Evolutionary conservation across 78 protist species (phyloP).

Genomic region (Dictyostelium firmibasis): DNA sequence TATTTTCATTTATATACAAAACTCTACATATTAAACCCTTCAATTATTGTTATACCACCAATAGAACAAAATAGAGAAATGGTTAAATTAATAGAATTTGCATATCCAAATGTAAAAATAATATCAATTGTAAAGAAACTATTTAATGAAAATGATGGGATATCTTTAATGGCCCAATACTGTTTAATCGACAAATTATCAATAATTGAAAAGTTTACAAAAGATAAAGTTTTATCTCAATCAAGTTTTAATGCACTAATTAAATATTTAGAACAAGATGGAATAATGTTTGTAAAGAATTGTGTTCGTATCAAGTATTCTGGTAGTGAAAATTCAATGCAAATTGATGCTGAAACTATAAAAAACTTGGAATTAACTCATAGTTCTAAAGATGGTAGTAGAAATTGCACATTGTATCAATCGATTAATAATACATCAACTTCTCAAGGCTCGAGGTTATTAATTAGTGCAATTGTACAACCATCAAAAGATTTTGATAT

Average conservation of each 20-base stretch:
- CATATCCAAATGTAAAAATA: background rate
- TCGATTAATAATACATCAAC: constrained; percentile 43
- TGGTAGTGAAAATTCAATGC: constrained; percentile 58
- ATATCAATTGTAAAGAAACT: constrained; percentile 26
- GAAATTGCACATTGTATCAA: constrained; percentile 41
- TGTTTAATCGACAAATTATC: background rate
- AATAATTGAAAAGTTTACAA: background rate
- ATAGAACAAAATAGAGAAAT: constrained; percentile 28
- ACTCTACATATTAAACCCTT: constrained; percentile 11
- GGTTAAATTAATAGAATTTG: constrained; percentile 23
- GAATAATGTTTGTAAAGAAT: constrained; percentile 1
- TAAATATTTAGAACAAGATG: constrained; percentile 47
- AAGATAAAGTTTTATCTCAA: constrained; percentile 7
- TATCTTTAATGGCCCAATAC: background rate
- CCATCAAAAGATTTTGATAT: constrained; percentile 42
- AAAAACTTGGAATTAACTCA: constrained; percentile 55
- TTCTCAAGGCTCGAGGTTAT: constrained; percentile 47
- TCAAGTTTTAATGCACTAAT: constrained; percentile 24
- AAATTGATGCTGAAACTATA: constrained; percentile 62
- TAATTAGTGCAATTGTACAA: constrained; percentile 49
- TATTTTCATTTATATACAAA: constrained; percentile 60
- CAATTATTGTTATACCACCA: constrained; percentile 44
- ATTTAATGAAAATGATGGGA: constrained; percentile 50
- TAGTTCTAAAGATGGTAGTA: constrained; percentile 32
- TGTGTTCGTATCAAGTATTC: constrained; percentile 21